Conservation (phyloP, 2,329 filamentous ascomycete genomes). For the Paecilomyces niveus region DNA sequence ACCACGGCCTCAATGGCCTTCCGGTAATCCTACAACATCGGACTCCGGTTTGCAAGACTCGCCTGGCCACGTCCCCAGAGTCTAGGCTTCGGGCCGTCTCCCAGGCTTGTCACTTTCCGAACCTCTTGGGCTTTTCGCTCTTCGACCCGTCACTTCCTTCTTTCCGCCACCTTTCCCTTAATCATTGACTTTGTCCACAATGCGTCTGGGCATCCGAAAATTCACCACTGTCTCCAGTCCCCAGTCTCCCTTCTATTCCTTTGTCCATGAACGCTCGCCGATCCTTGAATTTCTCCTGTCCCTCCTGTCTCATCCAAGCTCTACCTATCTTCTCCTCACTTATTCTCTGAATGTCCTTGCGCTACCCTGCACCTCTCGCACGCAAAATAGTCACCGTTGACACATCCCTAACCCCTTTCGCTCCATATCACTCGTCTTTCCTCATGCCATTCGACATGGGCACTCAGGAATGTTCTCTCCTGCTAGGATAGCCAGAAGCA, state of each 20-base stretch:
- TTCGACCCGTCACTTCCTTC: neutral
- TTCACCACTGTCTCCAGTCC: neutral
- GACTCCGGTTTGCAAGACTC: neutral
- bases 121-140: neutral
- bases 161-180: neutral
- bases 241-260: neutral
- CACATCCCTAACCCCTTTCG: neutral
- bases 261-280: neutral
- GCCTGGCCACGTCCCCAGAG: neutral
- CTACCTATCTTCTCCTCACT: neutral
- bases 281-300: neutral
- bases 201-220: neutral
- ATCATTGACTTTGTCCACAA: neutral
- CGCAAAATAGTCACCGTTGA: neutral
- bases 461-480: neutral
- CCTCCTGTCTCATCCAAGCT: constrained; percentile 1
- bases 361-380: neutral
- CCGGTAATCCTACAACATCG: neutral
- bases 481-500: neutral
- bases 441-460: neutral
- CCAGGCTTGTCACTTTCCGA: neutral
- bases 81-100: neutral
- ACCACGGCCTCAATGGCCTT: neutral
- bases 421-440: neutral
- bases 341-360: neutral